A percentile compares a stretch with the other conserved stretches of the same genome.
phyloP scores from a whole-genome alignment of 1,284 basidiomycete genomes.

The Laetiporus sulphureus region DNA sequence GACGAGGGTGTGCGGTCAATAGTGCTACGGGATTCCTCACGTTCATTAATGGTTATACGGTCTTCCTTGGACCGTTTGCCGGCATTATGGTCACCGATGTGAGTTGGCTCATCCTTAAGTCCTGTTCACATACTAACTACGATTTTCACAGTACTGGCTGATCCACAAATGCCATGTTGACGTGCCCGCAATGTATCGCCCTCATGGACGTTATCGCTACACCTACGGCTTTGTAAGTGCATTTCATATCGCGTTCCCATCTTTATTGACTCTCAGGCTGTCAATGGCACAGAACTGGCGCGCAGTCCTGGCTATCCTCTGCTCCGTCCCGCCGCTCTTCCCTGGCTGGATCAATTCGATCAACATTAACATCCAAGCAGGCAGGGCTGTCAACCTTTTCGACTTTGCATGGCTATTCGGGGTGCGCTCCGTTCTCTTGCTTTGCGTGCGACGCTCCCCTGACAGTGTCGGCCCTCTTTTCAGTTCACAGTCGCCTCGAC shows the following conservation, averaged over 20 bases:
- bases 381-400: conserved; percentile 46
- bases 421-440: conserved; percentile 25
- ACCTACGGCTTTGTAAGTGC: conserved; percentile 52
- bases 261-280: neutral
- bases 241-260: neutral
- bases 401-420: conserved; percentile 69
- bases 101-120: conserved; percentile 15
- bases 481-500: conserved; percentile 35
- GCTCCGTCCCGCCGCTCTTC: conserved; percentile 57
- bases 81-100: conserved; percentile 72
- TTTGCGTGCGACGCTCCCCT: neutral
- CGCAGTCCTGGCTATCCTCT: conserved; percentile 54
- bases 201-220: conserved; percentile 58
- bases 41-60: conserved; percentile 67
- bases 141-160: conserved; percentile 49
- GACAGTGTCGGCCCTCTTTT: conserved; percentile 1
- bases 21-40: conserved; percentile 42
- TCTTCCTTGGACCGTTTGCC: conserved; percentile 69
- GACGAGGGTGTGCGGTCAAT: no score
- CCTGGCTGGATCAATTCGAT: conserved; percentile 67
- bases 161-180: conserved; percentile 57
- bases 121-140: neutral
- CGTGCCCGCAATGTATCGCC: conserved; percentile 67
- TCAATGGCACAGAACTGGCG: conserved; percentile 56
- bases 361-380: conserved; percentile 49